Base-by-base conservation (phyloP, 805 yeast genomes). In the Nakazawaea siamensis region DNA sequence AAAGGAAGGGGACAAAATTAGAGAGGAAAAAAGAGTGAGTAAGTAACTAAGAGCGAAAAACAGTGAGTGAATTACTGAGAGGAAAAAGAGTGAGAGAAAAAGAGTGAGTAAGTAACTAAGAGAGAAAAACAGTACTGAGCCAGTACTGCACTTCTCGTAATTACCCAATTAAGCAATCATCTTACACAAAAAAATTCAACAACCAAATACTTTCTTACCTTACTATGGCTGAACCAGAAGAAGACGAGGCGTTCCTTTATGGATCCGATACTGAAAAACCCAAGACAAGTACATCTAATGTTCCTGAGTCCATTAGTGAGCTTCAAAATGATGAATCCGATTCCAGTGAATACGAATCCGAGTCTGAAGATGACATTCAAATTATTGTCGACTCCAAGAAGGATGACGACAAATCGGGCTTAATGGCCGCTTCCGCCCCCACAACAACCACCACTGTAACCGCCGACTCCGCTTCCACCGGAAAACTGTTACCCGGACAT, bases 311-410 rank as follows among this genome's bases (percentile, higher is more conserved):
- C 7, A 10, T 20, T 10, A 10, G 10, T 8, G 23, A 20, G 10
- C 10, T 10, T 10, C 23, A 20, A 20, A n/a, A n/a, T n/a, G 23
- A 20, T 20, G 23, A 20, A 20, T 8, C 10, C 10, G 23, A 20
- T 10, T 7, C 7, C 23, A 20, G 23, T 5, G 77, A 68, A 15
- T 70, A 67, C 7, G 79, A 70, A 14, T 50, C 58, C 10, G 75
- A 66, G 29, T 60, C 64, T n/a, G 80, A 72, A 41, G 80, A 77
- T 37, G 92, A 83, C 48, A 73, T 88, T 24, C 96, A 88, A 55
- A 82, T 90, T 50, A 81, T 88, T 31, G 81, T 88, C 33, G 80
- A 79, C 6, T 49, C 50, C 20, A 44, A 51, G 3, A 44, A 46
- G 36, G 79, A 79, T 6, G 47, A 47, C 21, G 43, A 50, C 4